Percentiles rank a stretch among this genome's conserved stretches.
Conservation (phyloP, 2,329 filamentous ascomycete species). For the Pseudogymnoascus sp. region DNA sequence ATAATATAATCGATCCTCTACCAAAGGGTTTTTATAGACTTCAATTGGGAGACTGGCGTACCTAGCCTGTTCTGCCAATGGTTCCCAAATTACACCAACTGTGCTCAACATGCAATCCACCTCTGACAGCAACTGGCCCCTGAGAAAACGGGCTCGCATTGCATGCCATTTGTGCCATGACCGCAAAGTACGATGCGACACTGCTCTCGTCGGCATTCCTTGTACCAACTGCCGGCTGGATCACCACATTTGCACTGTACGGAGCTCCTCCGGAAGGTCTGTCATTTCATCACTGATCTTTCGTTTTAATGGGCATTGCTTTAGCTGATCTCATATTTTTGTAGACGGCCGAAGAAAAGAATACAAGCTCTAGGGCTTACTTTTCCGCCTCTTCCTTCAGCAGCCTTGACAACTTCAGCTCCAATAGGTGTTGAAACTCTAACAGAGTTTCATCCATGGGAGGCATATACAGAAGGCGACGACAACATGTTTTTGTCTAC, state of each 20-base stretch:
- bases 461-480: neutral
- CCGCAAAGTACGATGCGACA: neutral
- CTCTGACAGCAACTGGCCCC: neutral
- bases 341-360: neutral
- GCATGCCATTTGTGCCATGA: neutral
- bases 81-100: neutral
- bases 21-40: neutral
- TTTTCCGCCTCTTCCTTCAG: neutral
- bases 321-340: neutral
- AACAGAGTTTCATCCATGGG: neutral
- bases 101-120: neutral
- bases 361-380: neutral
- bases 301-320: neutral
- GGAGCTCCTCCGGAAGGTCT: neutral
- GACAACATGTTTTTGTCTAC: neutral
- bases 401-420: neutral
- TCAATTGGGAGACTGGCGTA: neutral
- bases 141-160: neutral
- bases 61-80: neutral
- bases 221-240: neutral
- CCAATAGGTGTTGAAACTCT: neutral
- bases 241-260: neutral
- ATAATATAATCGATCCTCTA: neutral
- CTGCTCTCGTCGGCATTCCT: neutral
- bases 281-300: neutral